Evolutionary conservation across 345 rosid genomes (phyloP).

Genomic region (Salix udensis): DNA sequence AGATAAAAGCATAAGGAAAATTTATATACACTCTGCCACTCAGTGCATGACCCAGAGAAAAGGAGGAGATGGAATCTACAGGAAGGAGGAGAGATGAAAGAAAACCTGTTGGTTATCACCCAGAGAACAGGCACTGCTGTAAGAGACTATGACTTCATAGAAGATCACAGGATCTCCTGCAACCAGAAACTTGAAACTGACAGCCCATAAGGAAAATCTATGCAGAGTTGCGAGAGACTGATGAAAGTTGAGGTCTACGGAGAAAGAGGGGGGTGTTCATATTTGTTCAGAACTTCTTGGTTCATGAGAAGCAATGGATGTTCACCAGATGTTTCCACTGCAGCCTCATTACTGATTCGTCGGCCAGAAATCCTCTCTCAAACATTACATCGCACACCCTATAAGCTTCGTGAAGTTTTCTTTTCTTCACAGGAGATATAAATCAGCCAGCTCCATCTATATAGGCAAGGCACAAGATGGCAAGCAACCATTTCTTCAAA

Average conservation of each 20-base stretch:
- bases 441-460: conserved; percentile 37
- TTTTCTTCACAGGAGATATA: conserved; percentile 43
- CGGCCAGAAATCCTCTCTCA: conserved; percentile 33
- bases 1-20: neutral
- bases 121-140: neutral
- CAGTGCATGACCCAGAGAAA: neutral
- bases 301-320: neutral
- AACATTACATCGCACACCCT: conserved; percentile 34
- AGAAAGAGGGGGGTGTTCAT: neutral
- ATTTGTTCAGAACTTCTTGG: neutral
- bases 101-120: neutral
- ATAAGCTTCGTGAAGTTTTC: conserved; percentile 42
- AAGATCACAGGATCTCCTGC: neutral
- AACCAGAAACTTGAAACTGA: neutral
- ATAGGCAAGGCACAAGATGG: conserved; percentile 25
- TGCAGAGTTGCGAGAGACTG: neutral
- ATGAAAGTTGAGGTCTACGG: neutral
- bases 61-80: neutral
- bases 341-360: conserved; percentile 9
- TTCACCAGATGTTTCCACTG: conserved; percentile 9
- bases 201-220: neutral
- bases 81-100: neutral
- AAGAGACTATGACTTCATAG: neutral
- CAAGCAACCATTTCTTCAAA: conserved; percentile 52
- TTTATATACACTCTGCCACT: neutral